Conservation (phyloP, 805 yeast species). For the Myxozyma vanderwaltii region DNA sequence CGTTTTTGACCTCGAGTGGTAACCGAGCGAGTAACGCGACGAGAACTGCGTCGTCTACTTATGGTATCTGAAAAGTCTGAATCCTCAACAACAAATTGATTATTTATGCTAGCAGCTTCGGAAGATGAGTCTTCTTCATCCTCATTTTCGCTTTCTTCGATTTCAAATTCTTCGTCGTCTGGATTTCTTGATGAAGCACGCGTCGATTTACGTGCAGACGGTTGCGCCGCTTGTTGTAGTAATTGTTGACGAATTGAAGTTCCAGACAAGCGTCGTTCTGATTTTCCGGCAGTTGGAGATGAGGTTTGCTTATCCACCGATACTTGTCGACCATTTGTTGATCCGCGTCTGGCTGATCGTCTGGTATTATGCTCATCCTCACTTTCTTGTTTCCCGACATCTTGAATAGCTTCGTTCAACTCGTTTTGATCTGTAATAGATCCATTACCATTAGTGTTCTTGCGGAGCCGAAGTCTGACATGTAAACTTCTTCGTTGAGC, state of each 20-base stretch:
- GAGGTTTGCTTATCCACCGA: neutral
- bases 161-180: conserved; percentile 33
- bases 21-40: conserved; percentile 6
- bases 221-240: conserved; percentile 17
- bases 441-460: neutral
- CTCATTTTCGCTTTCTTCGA: conserved; percentile 34
- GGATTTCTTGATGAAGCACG: conserved; percentile 32
- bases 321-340: neutral
- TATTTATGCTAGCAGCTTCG: conserved; percentile 33
- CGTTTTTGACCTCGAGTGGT: conserved; percentile 3
- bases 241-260: conserved; percentile 29
- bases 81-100: conserved; percentile 31
- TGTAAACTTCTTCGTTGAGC: conserved; percentile 9
- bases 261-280: conserved; percentile 15
- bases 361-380: neutral
- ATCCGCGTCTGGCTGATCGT: neutral
- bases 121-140: conserved; percentile 32
- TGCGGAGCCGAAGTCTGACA: conserved; percentile 11
- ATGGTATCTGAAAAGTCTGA: conserved; percentile 21
- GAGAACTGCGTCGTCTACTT: conserved; percentile 9
- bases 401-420: neutral
- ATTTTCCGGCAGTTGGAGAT: neutral
- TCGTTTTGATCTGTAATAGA: too few species aligned
- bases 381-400: neutral
- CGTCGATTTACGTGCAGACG: conserved; percentile 45